Percentiles rank a stretch among this genome's conserved stretches.
phyloP scores from a whole-genome alignment of 805 yeast genomes.

The Vanderwaltozyma yarrowii region DNA sequence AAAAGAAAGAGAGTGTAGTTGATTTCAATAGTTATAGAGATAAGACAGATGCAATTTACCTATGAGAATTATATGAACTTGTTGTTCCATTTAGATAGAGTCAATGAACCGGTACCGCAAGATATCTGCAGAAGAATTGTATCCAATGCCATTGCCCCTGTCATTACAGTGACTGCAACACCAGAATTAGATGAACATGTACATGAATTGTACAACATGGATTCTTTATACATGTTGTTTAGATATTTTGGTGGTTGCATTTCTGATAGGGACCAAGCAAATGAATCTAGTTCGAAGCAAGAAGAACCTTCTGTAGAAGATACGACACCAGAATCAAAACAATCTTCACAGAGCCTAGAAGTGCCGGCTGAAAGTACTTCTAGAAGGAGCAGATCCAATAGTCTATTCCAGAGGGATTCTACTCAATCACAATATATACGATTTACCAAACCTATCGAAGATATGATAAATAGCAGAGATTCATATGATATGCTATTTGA shows the following conservation, averaged over 20 bases:
- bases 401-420: conserved; percentile 24
- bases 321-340: too few species aligned
- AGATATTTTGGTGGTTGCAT: conserved; percentile 28
- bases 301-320: too few species aligned
- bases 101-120: conserved; percentile 20
- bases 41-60: conserved; percentile 9
- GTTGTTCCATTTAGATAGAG: conserved; percentile 18
- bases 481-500: conserved; percentile 26
- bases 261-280: conserved; percentile 26
- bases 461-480: conserved; percentile 22
- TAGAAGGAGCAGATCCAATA: conserved; percentile 23
- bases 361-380: background rate
- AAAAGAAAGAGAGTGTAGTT: too few species aligned
- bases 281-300: conserved; percentile 10
- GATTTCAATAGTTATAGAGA: too few species aligned
- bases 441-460: conserved; percentile 35
- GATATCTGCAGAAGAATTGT: conserved; percentile 26
- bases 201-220: conserved; percentile 16
- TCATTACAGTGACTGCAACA: conserved; percentile 25
- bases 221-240: conserved; percentile 24
- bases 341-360: background rate
- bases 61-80: conserved; percentile 26
- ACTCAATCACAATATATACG: conserved; percentile 37
- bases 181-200: conserved; percentile 22
- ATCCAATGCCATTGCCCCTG: conserved; percentile 27